Evolutionary conservation across 768 basidiomycete genomes (phyloP).

Genomic region (Lactarius hatsudake): DNA sequence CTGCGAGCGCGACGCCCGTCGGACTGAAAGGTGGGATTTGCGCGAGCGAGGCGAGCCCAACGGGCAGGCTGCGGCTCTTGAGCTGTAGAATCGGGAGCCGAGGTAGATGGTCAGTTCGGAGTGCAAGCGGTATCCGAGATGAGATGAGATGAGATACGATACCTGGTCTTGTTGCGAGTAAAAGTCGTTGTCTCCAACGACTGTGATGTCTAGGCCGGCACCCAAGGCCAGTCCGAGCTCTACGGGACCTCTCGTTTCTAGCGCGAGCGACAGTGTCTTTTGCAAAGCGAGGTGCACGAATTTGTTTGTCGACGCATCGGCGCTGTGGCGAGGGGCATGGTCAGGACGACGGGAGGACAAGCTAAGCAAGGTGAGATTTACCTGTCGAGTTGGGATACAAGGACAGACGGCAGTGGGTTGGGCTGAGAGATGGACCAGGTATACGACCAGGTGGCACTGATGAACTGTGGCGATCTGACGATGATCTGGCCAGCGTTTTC

Average conservation of each 20-base stretch:
- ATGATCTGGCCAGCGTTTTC: slow-evolving; percentile 46
- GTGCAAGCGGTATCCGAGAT: neutral
- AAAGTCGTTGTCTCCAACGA: slow-evolving; percentile 95
- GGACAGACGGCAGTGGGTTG: slow-evolving; percentile 21
- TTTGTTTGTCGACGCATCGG: slow-evolving; percentile 60
- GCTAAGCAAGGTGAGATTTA: neutral
- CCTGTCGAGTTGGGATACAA: slow-evolving; percentile 33
- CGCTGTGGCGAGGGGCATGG: slow-evolving; percentile 11
- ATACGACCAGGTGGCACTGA: slow-evolving; percentile 77
- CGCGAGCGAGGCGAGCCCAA: slow-evolving; percentile 60
- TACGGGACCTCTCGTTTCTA: slow-evolving; percentile 52
- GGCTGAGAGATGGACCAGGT: slow-evolving; percentile 42
- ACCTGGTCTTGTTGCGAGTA: slow-evolving; percentile 93
- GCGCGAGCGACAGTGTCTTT: slow-evolving; percentile 65
- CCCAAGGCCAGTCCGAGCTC: slow-evolving; percentile 44
- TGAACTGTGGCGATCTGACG: slow-evolving; percentile 90
- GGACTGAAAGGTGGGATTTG: slow-evolving; percentile 74
- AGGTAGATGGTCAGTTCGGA: neutral
- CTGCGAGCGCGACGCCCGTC: slow-evolving; percentile 61
- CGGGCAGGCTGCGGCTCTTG: slow-evolving; percentile 54
- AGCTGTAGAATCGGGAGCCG: slow-evolving; percentile 46
- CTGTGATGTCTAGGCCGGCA: slow-evolving; percentile 67
- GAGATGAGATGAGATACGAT: slow-evolving; percentile 26
- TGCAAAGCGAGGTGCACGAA: slow-evolving; percentile 91
- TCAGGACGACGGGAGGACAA: slow-evolving; percentile 1